These are phyloP conservation scores for Camelina hispida DNA, from an alignment of 345 rosid genomes.

Conservation along the genomic window DNA sequence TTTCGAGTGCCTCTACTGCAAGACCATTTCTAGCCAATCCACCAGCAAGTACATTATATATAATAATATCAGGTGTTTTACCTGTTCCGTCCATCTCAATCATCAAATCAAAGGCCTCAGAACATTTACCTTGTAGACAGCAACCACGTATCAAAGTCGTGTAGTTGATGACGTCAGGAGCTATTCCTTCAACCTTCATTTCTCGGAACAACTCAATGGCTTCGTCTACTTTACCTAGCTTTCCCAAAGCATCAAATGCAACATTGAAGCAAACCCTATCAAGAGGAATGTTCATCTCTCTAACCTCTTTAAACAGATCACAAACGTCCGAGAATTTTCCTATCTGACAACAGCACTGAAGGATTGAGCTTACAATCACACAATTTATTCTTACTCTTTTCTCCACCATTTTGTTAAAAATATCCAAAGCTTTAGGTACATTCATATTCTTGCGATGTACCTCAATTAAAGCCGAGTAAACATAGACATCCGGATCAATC, in stretches of 20 bases:
- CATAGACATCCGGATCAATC: constrained; percentile 52
- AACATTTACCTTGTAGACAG: constrained; percentile 53
- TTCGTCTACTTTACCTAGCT: constrained; percentile 63
- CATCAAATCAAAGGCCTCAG: constrained; percentile 53
- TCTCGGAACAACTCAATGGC: constrained; percentile 57
- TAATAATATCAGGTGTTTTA: constrained; percentile 54
- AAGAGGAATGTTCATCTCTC: constrained; percentile 48
- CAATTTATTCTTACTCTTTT: constrained; percentile 57
- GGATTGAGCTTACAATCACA: constrained; percentile 58
- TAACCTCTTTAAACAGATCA: constrained; percentile 47
- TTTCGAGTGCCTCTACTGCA: constrained; percentile 40
- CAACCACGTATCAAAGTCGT: constrained; percentile 70
- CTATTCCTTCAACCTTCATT: constrained; percentile 57
- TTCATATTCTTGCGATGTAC: constrained; percentile 57
- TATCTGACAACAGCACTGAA: constrained; percentile 56
- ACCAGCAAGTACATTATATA: constrained; percentile 60
- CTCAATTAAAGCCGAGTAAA: constrained; percentile 58
- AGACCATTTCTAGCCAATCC: constrained; percentile 65
- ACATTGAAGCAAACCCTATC: constrained; percentile 66
- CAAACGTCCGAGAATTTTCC: constrained; percentile 50
- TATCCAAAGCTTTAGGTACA: constrained; percentile 53
- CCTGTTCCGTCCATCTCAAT: constrained; percentile 58
- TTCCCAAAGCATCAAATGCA: constrained; percentile 63
- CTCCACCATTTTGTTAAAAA: constrained; percentile 52
- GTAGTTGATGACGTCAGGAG: constrained; percentile 64